Percentiles rank a stretch among this genome's conserved stretches.
phyloP scores from a whole-genome alignment of 768 basidiomycete genomes.

The Rossbeevera mucosa region DNA sequence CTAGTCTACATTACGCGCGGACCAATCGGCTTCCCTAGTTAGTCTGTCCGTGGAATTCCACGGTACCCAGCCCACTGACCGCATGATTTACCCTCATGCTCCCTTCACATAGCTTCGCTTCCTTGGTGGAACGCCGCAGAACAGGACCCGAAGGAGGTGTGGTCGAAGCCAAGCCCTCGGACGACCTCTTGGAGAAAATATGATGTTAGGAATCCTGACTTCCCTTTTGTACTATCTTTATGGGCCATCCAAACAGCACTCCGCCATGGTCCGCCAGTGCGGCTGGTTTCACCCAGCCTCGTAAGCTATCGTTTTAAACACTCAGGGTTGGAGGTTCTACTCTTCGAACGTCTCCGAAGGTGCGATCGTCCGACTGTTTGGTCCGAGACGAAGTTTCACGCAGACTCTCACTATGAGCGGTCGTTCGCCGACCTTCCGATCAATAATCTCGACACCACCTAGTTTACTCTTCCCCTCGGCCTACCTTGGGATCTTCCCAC shows the following conservation, averaged over 20 bases:
- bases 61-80: constrained; percentile 3
- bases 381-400: constrained; percentile 9
- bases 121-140: constrained; percentile 15
- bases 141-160: constrained; percentile 20
- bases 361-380: neutral
- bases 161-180: constrained; percentile 14
- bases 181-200: constrained; percentile 5
- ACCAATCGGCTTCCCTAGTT: neutral
- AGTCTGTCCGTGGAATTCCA: constrained; percentile 22
- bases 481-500: neutral
- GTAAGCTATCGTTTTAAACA: neutral
- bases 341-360: neutral
- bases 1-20: constrained; percentile 2
- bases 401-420: constrained; percentile 7
- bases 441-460: neutral
- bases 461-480: neutral
- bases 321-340: neutral
- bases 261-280: neutral
- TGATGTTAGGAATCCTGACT: neutral
- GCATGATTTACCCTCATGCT: constrained; percentile 12
- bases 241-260: neutral
- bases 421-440: constrained; percentile 8
- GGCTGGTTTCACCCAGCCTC: constrained; percentile 13
- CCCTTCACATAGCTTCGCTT: constrained; percentile 18
- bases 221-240: constrained; percentile 7